Base-by-base conservation (phyloP, 2,329 filamentous ascomycete genomes). In the Penicillium sp. region DNA sequence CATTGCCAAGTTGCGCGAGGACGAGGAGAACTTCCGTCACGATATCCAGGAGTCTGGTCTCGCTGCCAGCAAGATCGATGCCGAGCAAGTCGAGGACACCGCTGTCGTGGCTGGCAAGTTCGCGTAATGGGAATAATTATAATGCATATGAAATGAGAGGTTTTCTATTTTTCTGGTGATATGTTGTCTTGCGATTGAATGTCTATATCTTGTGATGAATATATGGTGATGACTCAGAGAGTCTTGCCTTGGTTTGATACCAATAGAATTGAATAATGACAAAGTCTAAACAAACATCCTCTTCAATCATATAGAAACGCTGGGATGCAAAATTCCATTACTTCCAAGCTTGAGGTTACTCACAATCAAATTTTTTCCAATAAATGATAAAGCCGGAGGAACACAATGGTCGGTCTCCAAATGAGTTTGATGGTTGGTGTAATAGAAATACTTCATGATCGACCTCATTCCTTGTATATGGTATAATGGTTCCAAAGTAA, bases 1-100 rank as follows among this genome's bases (percentile, higher is more conserved):
- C 29, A 53, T 77, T 16, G 63, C 54, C 9, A 63, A 71, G 55
- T 54, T 77, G 23, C 66, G 70, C 16, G 67, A 71, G 23, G 67
- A 76, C 3, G 75, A 78, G 49, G 68, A 67, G 27, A 62, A 48
- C 2, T 78, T 76, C 68, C 67, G 73, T 19, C 59, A 62, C 21
- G 62, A 60, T 21, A 53, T 67, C 4, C 59, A 65, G 53, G 61
- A 64, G 47, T 62, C 60, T 19, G 62, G 66, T 16, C 51, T 64
- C 35, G 53, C 56, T 7, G 52, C 51, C 7, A 46, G 47, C 19
- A 67, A 67, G 55, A 13, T 65, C 44, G 54, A 29, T 10, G 35
- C 45, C 13, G 54, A 65, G 50, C 65, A 66, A 31, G 46, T 67
- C 21, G 65, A 67, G 43, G 26, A 66, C 43, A 42, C 49, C 31